phyloP scores from a whole-genome alignment of 2,329 filamentous ascomycete species.

The Fusarium camptoceras region DNA sequence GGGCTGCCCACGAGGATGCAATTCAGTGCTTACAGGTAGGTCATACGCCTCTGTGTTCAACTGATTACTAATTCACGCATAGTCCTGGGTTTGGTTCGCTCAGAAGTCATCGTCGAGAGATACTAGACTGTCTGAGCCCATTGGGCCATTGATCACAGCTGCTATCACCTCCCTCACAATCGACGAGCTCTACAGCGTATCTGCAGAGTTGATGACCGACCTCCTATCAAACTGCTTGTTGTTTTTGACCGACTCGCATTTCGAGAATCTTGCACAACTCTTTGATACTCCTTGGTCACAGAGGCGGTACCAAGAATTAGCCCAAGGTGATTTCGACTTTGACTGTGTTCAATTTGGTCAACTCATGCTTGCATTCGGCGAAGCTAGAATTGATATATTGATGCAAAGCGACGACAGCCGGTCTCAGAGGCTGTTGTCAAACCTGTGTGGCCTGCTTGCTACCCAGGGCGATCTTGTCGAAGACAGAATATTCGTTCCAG shows the following conservation, averaged over 20 bases:
- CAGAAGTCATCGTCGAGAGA: conserved; percentile 71
- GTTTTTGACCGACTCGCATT: conserved; percentile 71
- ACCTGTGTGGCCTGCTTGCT: conserved; percentile 73
- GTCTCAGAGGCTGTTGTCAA: conserved; percentile 65
- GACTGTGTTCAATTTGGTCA: conserved; percentile 74
- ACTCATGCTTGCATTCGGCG: conserved; percentile 75
- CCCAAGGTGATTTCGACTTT: conserved; percentile 71
- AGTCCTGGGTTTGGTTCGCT: conserved; percentile 81
- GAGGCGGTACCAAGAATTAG: conserved; percentile 64
- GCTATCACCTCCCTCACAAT: conserved; percentile 71
- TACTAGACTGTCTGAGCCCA: conserved; percentile 66
- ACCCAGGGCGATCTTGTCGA: conserved; percentile 74
- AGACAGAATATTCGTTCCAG: conserved; percentile 78
- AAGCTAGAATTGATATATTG: conserved; percentile 71
- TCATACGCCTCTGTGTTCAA: neutral
- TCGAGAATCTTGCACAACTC: conserved; percentile 67
- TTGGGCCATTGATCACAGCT: conserved; percentile 70
- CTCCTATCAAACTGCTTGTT: conserved; percentile 72
- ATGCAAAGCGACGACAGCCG: conserved; percentile 64
- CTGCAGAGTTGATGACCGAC: conserved; percentile 74
- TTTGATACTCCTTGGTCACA: conserved; percentile 71
- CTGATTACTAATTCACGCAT: conserved; percentile 11
- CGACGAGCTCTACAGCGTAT: conserved; percentile 67
- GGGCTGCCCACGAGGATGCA: conserved; percentile 63
- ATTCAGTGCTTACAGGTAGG: conserved; percentile 69